Evolutionary conservation across 148 eudicot species (phyloP), one percentile per base, ranked within the genome.

Genomic region (Fagopyrum homotropicum): DNA sequence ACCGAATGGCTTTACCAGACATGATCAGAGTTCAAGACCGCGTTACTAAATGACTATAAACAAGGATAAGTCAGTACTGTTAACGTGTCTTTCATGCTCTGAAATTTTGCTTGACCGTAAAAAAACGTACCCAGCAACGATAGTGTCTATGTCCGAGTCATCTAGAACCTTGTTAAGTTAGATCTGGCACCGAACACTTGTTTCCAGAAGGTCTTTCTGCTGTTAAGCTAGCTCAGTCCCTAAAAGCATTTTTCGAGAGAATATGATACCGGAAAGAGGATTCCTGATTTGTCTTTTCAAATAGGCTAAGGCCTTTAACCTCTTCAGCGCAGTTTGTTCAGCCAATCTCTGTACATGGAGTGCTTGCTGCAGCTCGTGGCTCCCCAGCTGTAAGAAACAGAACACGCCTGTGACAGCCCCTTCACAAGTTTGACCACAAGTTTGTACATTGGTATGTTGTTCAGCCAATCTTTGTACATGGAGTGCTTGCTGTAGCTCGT

Each of bases 361-460:
- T 1, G 97, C 97, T 75, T 89, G 97, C 45, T 90, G 98, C 77
- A 94, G 83, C 76, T 94, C 98, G 30, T 78, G 96, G 83, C 98
- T 94, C 30, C 97, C 93, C 56, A 94, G 85, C 87, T 94, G 98
- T 86, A 94, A 77, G 84, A 94, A 94, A 81, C 97, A 94, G 79
- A 94, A 94, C 49, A 88, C 75, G 8, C 98, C 97, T n/a, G 90
- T 94, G 16, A 89, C 82, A 0, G 83, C 56, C n/a, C n/a, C n/a
- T n/a, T n/a, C n/a, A n/a, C n/a, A n/a, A n/a, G n/a, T n/a, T n/a
- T n/a, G n/a, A n/a, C n/a, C n/a, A n/a, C n/a, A n/a, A n/a, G n/a
- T n/a, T n/a, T n/a, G n/a, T n/a, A n/a, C n/a, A n/a, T n/a, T n/a
- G n/a, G n/a, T n/a, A n/a, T n/a, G n/a, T n/a, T n/a, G n/a, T n/a